Percentiles rank a stretch among this genome's conserved stretches.
Evolutionary conservation across 805 yeast genomes (phyloP).

Genomic region (Scheffersomyces ergatensis): DNA sequence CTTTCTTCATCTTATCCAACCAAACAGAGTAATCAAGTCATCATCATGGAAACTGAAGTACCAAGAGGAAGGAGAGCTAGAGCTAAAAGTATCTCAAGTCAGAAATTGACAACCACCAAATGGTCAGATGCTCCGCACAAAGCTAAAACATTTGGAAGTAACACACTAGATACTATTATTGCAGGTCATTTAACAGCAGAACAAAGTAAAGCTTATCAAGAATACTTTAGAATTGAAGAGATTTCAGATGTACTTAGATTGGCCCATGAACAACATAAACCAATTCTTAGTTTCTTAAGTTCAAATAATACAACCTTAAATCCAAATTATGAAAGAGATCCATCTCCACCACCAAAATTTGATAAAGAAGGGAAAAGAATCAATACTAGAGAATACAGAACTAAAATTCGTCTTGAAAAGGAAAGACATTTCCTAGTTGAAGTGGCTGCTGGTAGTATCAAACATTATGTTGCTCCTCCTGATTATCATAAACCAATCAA

Average conservation of each 20-base stretch:
- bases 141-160: conserved; percentile 17
- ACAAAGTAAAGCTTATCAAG: conserved; percentile 73
- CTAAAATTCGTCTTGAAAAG: conserved; percentile 59
- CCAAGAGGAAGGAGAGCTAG: conserved; percentile 5
- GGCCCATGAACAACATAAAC: conserved; percentile 22
- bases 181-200: conserved; percentile 54
- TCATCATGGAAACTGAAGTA: neutral
- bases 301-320: conserved; percentile 20
- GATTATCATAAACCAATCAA: conserved; percentile 70
- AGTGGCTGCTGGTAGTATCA: conserved; percentile 65
- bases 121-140: conserved; percentile 34
- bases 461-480: conserved; percentile 75
- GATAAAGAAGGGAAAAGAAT: conserved; percentile 79
- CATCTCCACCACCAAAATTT: conserved; percentile 91
- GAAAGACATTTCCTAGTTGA: conserved; percentile 83
- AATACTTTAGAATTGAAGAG: conserved; percentile 74
- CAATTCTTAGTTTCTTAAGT: conserved; percentile 51
- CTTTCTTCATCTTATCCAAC: too few relatives aligned
- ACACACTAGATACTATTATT: conserved; percentile 30
- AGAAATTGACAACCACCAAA: conserved; percentile 15
- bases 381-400: conserved; percentile 77
- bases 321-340: conserved; percentile 52
- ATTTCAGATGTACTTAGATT: conserved; percentile 55
- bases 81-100: neutral
- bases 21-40: neutral